Conservation (phyloP, 345 rosid genomes). For the Gossypium thurberi region DNA sequence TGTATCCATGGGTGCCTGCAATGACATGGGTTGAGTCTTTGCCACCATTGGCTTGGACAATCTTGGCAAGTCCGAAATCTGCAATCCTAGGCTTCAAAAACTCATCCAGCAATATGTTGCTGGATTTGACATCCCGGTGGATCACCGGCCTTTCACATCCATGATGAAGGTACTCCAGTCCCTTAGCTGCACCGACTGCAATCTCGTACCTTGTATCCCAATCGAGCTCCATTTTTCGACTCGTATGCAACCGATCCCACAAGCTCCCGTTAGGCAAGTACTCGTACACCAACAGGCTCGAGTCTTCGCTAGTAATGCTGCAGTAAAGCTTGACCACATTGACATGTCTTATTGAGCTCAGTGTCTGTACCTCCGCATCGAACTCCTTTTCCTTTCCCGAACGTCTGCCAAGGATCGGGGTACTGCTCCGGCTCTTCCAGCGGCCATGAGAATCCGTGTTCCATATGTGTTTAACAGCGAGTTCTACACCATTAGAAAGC, state of each 20-base stretch:
- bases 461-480: conserved; percentile 84
- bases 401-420: conserved; percentile 55
- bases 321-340: conserved; percentile 91
- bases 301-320: conserved; percentile 87
- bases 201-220: conserved; percentile 84
- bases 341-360: conserved; percentile 87
- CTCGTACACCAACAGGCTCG: conserved; percentile 86
- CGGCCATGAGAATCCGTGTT: conserved; percentile 25
- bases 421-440: conserved; percentile 38
- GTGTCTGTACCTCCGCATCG: conserved; percentile 71
- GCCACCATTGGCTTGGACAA: conserved; percentile 42
- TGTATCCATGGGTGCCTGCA: conserved; percentile 90
- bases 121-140: conserved; percentile 82
- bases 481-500: conserved; percentile 62
- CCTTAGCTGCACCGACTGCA: conserved; percentile 78
- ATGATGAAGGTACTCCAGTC: conserved; percentile 84
- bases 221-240: conserved; percentile 57
- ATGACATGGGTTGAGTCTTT: conserved; percentile 66
- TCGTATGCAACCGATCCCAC: conserved; percentile 74
- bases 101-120: conserved; percentile 81
- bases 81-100: conserved; percentile 84
- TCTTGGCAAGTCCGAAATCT: conserved; percentile 93
- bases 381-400: conserved; percentile 50
- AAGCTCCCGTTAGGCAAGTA: conserved; percentile 86
- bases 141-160: conserved; percentile 68